A percentile compares a stretch with the other conserved stretches of the same genome.
These are phyloP conservation scores for Phyllosticta paracitricarpa DNA, from an alignment of 2,329 filamentous ascomycete species.

Conservation along the genomic window DNA sequence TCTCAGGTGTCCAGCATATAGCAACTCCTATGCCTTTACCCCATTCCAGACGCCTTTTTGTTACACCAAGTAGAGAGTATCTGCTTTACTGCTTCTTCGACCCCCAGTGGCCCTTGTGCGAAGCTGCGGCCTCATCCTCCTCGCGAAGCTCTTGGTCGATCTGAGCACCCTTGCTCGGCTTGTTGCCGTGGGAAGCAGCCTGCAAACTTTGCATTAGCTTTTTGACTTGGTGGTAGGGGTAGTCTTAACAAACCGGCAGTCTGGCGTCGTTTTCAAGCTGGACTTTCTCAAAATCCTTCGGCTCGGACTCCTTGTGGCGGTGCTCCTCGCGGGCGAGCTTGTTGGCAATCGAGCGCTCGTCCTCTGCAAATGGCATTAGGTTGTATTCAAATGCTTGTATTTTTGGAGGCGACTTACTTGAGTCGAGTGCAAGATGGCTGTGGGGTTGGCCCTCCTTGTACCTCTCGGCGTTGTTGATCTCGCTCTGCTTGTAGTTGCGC, in stretches of 20 bases:
- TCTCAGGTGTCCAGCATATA: not conserved
- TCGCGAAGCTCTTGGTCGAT: slow-evolving; percentile 58
- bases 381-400: not conserved
- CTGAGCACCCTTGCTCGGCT: slow-evolving; percentile 62
- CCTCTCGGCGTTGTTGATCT: slow-evolving; percentile 42
- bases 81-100: slow-evolving; percentile 3
- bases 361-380: slow-evolving; percentile 39
- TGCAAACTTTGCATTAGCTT: slow-evolving; percentile 11
- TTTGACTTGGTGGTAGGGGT: not conserved
- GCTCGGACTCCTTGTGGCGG: slow-evolving; percentile 33
- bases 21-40: not conserved
- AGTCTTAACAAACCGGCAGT: slow-evolving; percentile 24
- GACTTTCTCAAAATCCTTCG: slow-evolving; percentile 25
- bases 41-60: not conserved
- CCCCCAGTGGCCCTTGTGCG: slow-evolving; percentile 45
- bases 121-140: slow-evolving; percentile 57
- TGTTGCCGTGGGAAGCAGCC: slow-evolving; percentile 60
- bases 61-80: not conserved
- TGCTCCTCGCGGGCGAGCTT: slow-evolving; percentile 55
- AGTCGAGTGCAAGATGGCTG: slow-evolving; percentile 59
- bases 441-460: slow-evolving; percentile 64
- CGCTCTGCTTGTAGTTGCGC: slow-evolving; percentile 49
- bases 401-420: slow-evolving; percentile 45
- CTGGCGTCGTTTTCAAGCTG: slow-evolving; percentile 50
- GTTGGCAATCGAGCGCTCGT: slow-evolving; percentile 62